Base-by-base conservation (phyloP, 768 basidiomycete species). In the Tulasnella sp. region DNA sequence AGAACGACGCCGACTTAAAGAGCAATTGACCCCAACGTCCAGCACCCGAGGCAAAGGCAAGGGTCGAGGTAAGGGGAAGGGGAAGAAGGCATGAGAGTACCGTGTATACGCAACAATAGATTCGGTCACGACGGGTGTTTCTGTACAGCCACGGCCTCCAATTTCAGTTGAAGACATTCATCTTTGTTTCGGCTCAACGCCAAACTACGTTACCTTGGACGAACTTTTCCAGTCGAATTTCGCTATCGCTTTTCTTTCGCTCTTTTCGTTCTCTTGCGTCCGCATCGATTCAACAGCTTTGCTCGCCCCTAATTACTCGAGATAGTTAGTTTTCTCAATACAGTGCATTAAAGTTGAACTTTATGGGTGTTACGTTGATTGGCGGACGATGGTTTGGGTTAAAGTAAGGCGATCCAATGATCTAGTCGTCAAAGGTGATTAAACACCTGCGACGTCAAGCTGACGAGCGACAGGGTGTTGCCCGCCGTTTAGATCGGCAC, bases 1-100 rank as follows among this genome's bases (percentile, higher is more conserved):
- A 44, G 78, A 79, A 37, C 42, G 76, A n/a, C 60, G 42, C 37
- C 73, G 58, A 11, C 46, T 50, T 12, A 77, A 60, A 31, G 76
- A 48, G 44, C n/a, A 60, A 14, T 20, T 77, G 34, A 42, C 9
- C 46, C 42, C 24, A 28, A 77, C 44, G 9, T 22, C 44, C 24
- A 24, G 24, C 12, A 75, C 40, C n/a, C 41, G 74, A n/a, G 76
- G 46, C 37, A 60, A 60, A 28, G 46, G 76, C 54, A 77, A 77
- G 50, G 46, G 41, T 40, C 44, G 76, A n/a, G 60, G 24, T 64
- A 64, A 64, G 24, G 60, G 60, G 60, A 64, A 40, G 54, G 54
- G 54, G 4, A 77, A 77, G 76, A 77, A 77, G 76, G 44, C 44
- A 75, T 75, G 44, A 48, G 12, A 46, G 34, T 18, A 46, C 24